Base-by-base conservation (phyloP, 306 rosid genomes). In the Cicer arietinum region DNA sequence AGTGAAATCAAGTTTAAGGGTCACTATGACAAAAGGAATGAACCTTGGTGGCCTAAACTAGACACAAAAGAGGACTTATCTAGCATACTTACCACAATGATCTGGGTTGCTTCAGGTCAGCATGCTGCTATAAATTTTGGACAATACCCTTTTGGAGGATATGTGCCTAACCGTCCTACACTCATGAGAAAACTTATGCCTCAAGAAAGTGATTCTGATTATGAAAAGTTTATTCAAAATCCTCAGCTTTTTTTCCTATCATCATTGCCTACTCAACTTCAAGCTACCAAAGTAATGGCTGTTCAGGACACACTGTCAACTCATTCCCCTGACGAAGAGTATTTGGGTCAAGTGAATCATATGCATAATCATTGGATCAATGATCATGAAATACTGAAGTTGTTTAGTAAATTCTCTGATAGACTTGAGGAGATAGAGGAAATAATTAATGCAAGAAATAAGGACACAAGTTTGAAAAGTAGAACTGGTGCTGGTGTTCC, bases 231-330 rank as follows among this genome's bases (percentile, higher is more conserved):
- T 13, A 86, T 94, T 62, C 62, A 71, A 43, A 86, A 92, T 82
- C 98, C 98, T 18, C 92, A 91, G 73, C 83, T 48, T 9, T 78
- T 78, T 39, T 94, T 91, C 84, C 83, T 94, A 13, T 87, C 97
- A 70, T 90, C 96, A 12, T 77, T 94, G 83, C 95, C 99, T n/a
- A 94, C 96, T 50, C 83, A 86, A 73, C 99, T 94, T 80, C 96
- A 94, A 85, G 99, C 99, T 51, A 94, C 99, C 57, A 94, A 94
- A 82, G 79, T 94, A n/a, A 94, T 94, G 99, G 97, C 99, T 13
- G 97, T 94, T 80, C 97, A 90, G 82, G 95, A 94, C 77, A 92
- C 97, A 7, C 79, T 92, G 22, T 92, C 98, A 3, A 90, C 96
- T 22, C 97, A 94, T 81, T 94, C 99, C 3, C 78, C 99, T 0